A percentile compares a stretch with the other conserved stretches of the same genome.
phyloP scores from a whole-genome alignment of 225 moss, liverwort and hornwort species.

The Antitrichia curtipendula region DNA sequence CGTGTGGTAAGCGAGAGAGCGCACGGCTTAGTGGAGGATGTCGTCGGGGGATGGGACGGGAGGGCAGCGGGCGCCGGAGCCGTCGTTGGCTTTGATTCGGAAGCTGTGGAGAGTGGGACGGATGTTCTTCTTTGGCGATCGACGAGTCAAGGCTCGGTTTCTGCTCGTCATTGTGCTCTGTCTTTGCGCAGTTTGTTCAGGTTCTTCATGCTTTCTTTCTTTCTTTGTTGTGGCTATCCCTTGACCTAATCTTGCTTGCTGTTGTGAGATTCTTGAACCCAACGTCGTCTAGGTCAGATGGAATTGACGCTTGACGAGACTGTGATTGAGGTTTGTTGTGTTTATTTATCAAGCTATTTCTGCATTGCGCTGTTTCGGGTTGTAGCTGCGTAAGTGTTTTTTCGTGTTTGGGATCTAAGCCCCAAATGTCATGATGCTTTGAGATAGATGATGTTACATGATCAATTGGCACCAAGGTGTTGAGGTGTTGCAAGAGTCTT shows the following conservation, averaged over 20 bases:
- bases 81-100: conserved; percentile 46
- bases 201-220: not conserved
- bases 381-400: not conserved
- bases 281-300: not conserved
- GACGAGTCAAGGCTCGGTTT: conserved; percentile 9
- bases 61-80: conserved; percentile 26
- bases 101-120: conserved; percentile 80
- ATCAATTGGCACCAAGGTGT: not conserved
- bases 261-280: not conserved
- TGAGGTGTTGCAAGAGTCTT: not conserved
- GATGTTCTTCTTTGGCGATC: conserved; percentile 75
- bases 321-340: not conserved
- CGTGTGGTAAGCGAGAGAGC: not conserved
- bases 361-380: not conserved
- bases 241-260: not conserved
- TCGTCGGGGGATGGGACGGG: conserved; percentile 6
- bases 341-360: not conserved
- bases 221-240: not conserved
- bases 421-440: not conserved
- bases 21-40: not conserved
- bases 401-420: not conserved
- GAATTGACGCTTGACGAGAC: not conserved
- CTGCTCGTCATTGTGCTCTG: conserved; percentile 17
- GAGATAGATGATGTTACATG: not conserved
- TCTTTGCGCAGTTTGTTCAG: conserved; percentile 28